phyloP scores from a whole-genome alignment of 2,329 filamentous ascomycete genomes.

The Fusarium abutilonis region DNA sequence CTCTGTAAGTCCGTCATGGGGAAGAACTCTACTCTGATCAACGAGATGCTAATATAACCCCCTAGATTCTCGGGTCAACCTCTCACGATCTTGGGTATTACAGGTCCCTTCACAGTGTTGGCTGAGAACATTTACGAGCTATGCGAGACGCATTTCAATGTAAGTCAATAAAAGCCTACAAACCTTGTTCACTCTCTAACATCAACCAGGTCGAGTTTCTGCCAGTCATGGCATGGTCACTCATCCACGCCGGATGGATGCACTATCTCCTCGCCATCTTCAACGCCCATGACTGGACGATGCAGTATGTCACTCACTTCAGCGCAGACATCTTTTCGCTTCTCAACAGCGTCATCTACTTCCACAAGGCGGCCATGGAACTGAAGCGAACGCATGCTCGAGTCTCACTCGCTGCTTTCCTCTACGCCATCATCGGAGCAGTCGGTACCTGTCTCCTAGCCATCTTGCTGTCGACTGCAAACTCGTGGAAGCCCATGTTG shows the following conservation, averaged over 20 bases:
- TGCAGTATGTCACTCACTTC: conserved; percentile 75
- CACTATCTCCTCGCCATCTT: conserved; percentile 71
- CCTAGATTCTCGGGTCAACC: conserved; percentile 66
- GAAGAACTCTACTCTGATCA: background rate
- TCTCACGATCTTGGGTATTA: conserved; percentile 72
- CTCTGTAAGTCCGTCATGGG: conserved; percentile 55
- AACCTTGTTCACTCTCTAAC: conserved; percentile 3
- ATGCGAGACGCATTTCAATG: conserved; percentile 64
- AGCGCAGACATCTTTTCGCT: conserved; percentile 73
- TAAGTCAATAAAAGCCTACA: conserved; percentile 41
- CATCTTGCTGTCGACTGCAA: conserved; percentile 68
- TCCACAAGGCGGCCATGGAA: conserved; percentile 73
- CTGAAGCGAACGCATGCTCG: conserved; percentile 66
- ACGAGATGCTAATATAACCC: background rate
- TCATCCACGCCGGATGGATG: conserved; percentile 73
- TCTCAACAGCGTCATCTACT: conserved; percentile 74
- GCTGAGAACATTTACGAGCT: conserved; percentile 72
- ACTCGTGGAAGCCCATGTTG: conserved; percentile 69
- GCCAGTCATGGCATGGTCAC: conserved; percentile 74
- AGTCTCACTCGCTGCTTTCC: conserved; percentile 69
- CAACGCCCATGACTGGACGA: conserved; percentile 76
- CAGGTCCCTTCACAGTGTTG: conserved; percentile 73
- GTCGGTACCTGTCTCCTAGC: conserved; percentile 71
- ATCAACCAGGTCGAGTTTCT: conserved; percentile 62
- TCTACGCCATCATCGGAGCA: conserved; percentile 72